Base-by-base conservation (phyloP, 2,329 filamentous ascomycete species). In the Monilinia fructicola region DNA sequence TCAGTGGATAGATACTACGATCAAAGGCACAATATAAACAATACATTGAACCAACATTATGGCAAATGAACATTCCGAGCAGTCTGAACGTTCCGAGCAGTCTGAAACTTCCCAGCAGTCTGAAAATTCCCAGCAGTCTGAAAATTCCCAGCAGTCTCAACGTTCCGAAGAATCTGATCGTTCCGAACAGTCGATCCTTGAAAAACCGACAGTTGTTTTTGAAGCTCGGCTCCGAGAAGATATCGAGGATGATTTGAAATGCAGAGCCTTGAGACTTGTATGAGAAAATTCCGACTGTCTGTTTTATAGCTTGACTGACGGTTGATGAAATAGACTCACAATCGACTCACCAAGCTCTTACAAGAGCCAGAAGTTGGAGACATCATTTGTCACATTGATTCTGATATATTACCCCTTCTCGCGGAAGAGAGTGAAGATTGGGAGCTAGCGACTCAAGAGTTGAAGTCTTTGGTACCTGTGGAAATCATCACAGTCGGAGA, bases 331-430 rank as follows among this genome's bases (percentile, higher is more conserved):
- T 12, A 61, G 58, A n/a, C 31, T 9, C 58, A 61, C 58, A 35
- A 35, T 18, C 7, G 21, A 38, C 58, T 61, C n/a, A 38, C 44
- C 23, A 18, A 26, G 4, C 16, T 61, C 6, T 50, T 61, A 1
- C 44, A 52, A 35, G 46, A 61, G n/a, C 44, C 46, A 26, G 58
- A 61, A 26, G 31, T 61, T 50, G 58, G 31, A 12, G 46, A 38
- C 10, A 48, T 61, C n/a, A 61, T 61, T 38, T 61, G 44, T 18
- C 50, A 0, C 9, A 26, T 50, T 61, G 58, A 38, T 11, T 2
- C 18, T 40, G 58, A 61, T 6, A 61, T 61, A 38, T 61, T 61
- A 16, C 58, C 58, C 18, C 58, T 61, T 23, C 58, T 61, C 9
- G 58, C 44, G 6, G 58, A 61, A 40, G 9, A 21, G 5, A 61